These are phyloP conservation scores for Sphaerobolus stellatus DNA, from an alignment of 1,284 basidiomycete genomes.

Conservation along the genomic window DNA sequence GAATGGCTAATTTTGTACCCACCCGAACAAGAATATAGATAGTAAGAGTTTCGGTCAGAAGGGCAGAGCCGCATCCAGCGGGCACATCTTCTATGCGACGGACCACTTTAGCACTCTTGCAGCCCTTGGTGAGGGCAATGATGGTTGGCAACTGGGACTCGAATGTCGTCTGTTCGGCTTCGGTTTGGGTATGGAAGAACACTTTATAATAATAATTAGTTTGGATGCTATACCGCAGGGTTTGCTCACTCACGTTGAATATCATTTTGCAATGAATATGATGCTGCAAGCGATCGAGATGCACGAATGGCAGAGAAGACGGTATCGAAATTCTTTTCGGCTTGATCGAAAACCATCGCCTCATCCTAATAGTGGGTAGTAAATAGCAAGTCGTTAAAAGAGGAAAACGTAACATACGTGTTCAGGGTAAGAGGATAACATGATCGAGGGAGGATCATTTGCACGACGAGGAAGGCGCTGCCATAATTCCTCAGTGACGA, in stretches of 20 bases:
- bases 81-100: constrained; percentile 62
- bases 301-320: constrained; percentile 81
- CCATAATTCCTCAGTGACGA: constrained; percentile 98
- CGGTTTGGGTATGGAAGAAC: constrained; percentile 72
- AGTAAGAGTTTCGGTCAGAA: constrained; percentile 74
- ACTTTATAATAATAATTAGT: constrained; percentile 46
- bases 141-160: constrained; percentile 75
- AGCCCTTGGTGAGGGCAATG: constrained; percentile 85
- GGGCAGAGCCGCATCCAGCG: constrained; percentile 82
- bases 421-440: constrained; percentile 83
- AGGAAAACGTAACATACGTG: constrained; percentile 50
- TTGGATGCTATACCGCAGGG: background rate
- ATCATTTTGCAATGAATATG: constrained; percentile 89
- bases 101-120: constrained; percentile 70
- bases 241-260: constrained; percentile 64
- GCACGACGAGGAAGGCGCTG: constrained; percentile 88
- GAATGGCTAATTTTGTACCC: constrained; percentile 34
- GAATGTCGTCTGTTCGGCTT: constrained; percentile 66
- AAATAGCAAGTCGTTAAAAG: background rate
- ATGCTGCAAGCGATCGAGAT: constrained; percentile 83
- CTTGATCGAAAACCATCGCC: constrained; percentile 68
- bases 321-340: constrained; percentile 82
- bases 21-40: constrained; percentile 85
- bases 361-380: constrained; percentile 46
- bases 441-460: constrained; percentile 84